Conservation (phyloP, 352 stramenopile species). For the Phytophthora megakarya region DNA sequence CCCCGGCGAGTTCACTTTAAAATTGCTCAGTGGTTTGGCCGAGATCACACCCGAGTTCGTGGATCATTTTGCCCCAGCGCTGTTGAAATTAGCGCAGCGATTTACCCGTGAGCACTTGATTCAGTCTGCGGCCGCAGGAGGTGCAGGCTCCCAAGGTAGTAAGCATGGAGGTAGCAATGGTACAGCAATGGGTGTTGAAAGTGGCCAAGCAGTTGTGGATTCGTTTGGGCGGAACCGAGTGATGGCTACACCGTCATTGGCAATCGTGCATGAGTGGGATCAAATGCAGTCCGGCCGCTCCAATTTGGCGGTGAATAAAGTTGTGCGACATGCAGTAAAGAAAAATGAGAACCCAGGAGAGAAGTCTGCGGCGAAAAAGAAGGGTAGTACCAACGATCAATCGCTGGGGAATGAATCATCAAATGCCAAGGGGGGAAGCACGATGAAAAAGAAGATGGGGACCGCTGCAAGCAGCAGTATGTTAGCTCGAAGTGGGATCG, state of each 20-base stretch:
- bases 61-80: slow-evolving; percentile 73
- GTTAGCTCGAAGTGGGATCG: slow-evolving; percentile 26
- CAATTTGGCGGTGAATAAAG: slow-evolving; percentile 81
- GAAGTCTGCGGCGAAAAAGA: slow-evolving; percentile 65
- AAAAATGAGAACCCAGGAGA: slow-evolving; percentile 60
- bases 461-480: slow-evolving; percentile 22
- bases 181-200: slow-evolving; percentile 40
- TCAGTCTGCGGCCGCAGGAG: slow-evolving; percentile 38
- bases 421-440: slow-evolving; percentile 26
- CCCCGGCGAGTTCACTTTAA: slow-evolving; percentile 74
- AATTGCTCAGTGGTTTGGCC: slow-evolving; percentile 64
- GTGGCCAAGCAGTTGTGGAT: slow-evolving; percentile 55
- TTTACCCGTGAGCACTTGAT: slow-evolving; percentile 87
- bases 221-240: slow-evolving; percentile 83
- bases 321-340: slow-evolving; percentile 70
- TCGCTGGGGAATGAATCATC: slow-evolving; percentile 32
- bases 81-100: slow-evolving; percentile 85
- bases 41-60: slow-evolving; percentile 71
- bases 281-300: slow-evolving; percentile 73
- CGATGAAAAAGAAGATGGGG: slow-evolving; percentile 52
- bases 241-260: slow-evolving; percentile 87
- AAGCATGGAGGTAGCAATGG: slow-evolving; percentile 37
- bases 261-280: slow-evolving; percentile 85
- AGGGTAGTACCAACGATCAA: slow-evolving; percentile 30
- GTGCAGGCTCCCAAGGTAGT: slow-evolving; percentile 22